These are phyloP conservation scores for Lanmaoa rubissima DNA, from an alignment of 768 basidiomycete genomes.

Conservation along the genomic window DNA sequence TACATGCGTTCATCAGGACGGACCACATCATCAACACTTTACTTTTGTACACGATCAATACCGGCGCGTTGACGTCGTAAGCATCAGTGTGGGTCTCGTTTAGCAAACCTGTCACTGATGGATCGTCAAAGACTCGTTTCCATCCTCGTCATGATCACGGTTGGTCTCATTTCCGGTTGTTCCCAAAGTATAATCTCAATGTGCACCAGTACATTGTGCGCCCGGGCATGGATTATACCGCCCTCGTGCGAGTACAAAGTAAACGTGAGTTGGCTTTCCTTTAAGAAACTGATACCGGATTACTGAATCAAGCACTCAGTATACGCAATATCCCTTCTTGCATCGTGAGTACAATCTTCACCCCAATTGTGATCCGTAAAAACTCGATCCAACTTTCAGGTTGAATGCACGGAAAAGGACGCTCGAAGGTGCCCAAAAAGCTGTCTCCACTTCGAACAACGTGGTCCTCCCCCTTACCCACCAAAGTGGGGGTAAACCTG, in stretches of 20 bases:
- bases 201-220: conserved; percentile 6
- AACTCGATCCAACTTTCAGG: not conserved
- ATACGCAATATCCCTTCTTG: conserved; percentile 18
- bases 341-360: conserved; percentile 10
- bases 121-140: too few relatives aligned
- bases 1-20: conserved; percentile 4
- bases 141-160: not conserved
- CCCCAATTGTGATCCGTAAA: not conserved
- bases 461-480: too few relatives aligned
- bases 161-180: not conserved
- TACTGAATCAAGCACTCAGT: not conserved
- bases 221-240: not conserved
- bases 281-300: too few relatives aligned
- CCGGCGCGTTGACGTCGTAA: conserved; percentile 4
- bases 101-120: too few relatives aligned
- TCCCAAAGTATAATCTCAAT: not conserved
- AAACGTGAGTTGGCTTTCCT: conserved; percentile 5
- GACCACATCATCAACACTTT: conserved; percentile 15
- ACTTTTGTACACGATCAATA: conserved; percentile 15
- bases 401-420: not conserved
- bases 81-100: not conserved
- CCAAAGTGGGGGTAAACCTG: too few relatives aligned
- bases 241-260: conserved; percentile 16
- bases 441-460: too few relatives aligned
- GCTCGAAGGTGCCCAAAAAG: not conserved